These are phyloP conservation scores for Pestalotiopsis sp. DNA, from an alignment of 2,329 filamentous ascomycete species.

Conservation along the genomic window DNA sequence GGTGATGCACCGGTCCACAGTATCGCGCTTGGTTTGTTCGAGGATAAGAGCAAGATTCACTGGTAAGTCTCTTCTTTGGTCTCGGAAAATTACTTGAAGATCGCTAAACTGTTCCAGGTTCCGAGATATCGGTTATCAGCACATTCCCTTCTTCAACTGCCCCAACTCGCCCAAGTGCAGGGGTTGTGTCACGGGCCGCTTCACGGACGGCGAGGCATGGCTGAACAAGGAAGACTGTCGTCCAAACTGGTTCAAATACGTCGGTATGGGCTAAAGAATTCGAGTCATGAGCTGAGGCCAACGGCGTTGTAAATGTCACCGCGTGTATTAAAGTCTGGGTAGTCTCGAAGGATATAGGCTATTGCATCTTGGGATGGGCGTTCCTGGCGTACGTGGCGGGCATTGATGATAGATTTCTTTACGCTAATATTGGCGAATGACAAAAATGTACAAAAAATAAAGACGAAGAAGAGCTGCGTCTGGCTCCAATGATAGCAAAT, in stretches of 20 bases:
- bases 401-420: slow-evolving; percentile 16
- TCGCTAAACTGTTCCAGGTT: slow-evolving; percentile 65
- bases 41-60: slow-evolving; percentile 87
- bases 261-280: slow-evolving; percentile 68
- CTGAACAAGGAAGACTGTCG: slow-evolving; percentile 91
- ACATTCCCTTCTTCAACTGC: slow-evolving; percentile 98
- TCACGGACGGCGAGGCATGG: slow-evolving; percentile 87
- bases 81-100: background rate
- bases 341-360: slow-evolving; percentile 16
- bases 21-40: slow-evolving; percentile 89
- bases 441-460: slow-evolving; percentile 8
- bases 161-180: slow-evolving; percentile 94
- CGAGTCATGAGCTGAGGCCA: slow-evolving; percentile 11
- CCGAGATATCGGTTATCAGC: slow-evolving; percentile 98
- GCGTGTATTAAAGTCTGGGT: slow-evolving; percentile 28
- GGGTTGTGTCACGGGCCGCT: slow-evolving; percentile 81
- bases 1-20: slow-evolving; percentile 97
- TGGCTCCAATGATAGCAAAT: background rate
- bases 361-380: slow-evolving; percentile 15
- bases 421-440: slow-evolving; percentile 11
- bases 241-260: slow-evolving; percentile 96
- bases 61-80: slow-evolving; percentile 62
- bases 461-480: background rate
- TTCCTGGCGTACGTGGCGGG: slow-evolving; percentile 14
- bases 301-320: slow-evolving; percentile 20